A percentile compares a stretch with the other conserved stretches of the same genome.
Evolutionary conservation across 495 filamentous ascomycete genomes (phyloP).

Genomic region (Oidiodendron maius): DNA sequence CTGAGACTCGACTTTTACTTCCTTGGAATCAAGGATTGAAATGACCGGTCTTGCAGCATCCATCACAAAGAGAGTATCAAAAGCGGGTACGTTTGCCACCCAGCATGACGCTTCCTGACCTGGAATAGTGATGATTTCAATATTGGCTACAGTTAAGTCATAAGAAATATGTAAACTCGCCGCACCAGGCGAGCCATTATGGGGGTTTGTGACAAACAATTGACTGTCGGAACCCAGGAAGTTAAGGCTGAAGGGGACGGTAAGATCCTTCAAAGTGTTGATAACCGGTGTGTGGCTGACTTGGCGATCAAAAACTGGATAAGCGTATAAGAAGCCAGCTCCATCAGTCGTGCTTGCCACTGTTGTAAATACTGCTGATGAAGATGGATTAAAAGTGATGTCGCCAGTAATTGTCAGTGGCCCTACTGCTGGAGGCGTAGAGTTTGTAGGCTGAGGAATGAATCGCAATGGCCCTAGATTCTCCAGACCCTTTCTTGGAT

Average conservation of each 20-base stretch:
- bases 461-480: not conserved
- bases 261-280: not conserved
- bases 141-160: not conserved
- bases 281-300: not conserved
- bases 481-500: not conserved
- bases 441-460: not conserved
- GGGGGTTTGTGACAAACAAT: not conserved
- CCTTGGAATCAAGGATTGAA: not conserved
- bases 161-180: not conserved
- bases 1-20: not conserved
- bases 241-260: not conserved
- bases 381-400: not conserved
- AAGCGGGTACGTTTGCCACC: not conserved
- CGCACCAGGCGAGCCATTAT: not conserved
- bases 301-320: not conserved
- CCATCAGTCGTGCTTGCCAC: not conserved
- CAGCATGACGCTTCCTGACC: not conserved
- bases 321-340: not conserved
- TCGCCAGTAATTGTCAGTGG: not conserved
- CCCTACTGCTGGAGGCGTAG: not conserved
- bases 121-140: not conserved
- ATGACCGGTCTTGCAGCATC: not conserved
- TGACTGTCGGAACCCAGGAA: not conserved
- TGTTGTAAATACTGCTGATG: not conserved
- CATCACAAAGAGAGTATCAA: not conserved